These are phyloP conservation scores for Aureobasidium mangrovei DNA, from an alignment of 2,329 filamentous ascomycete genomes.

Conservation along the genomic window DNA sequence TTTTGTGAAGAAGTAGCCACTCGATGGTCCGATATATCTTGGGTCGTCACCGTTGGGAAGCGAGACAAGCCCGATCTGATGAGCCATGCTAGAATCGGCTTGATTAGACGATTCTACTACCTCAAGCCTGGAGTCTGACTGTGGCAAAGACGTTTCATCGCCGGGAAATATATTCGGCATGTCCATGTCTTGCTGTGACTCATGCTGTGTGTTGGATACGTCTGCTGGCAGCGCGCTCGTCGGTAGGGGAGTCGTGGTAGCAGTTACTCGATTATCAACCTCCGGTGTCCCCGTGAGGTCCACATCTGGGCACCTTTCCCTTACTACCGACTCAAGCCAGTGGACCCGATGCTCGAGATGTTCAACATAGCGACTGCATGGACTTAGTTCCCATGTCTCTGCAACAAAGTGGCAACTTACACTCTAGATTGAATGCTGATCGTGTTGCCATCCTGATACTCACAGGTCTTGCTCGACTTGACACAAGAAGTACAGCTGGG, in stretches of 20 bases:
- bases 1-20: constrained; percentile 4
- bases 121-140: too few relatives aligned
- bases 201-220: not conserved
- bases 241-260: too few relatives aligned
- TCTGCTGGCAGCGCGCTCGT: not conserved
- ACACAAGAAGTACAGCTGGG: not conserved
- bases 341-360: not conserved
- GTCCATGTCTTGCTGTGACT: not conserved
- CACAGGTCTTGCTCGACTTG: not conserved
- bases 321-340: not conserved
- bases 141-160: not conserved
- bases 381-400: not conserved
- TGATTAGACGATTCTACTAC: not conserved
- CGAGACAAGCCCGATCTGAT: constrained; percentile 6
- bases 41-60: constrained; percentile 5
- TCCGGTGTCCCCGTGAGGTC: not conserved
- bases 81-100: not conserved
- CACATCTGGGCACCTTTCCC: constrained; percentile 1
- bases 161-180: not conserved
- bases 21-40: constrained; percentile 4
- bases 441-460: not conserved
- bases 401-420: not conserved
- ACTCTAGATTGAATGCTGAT: not conserved
- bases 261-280: too few relatives aligned
- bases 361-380: not conserved